Base-by-base conservation (phyloP, 306 rosid species). In the Fagus crenata region DNA sequence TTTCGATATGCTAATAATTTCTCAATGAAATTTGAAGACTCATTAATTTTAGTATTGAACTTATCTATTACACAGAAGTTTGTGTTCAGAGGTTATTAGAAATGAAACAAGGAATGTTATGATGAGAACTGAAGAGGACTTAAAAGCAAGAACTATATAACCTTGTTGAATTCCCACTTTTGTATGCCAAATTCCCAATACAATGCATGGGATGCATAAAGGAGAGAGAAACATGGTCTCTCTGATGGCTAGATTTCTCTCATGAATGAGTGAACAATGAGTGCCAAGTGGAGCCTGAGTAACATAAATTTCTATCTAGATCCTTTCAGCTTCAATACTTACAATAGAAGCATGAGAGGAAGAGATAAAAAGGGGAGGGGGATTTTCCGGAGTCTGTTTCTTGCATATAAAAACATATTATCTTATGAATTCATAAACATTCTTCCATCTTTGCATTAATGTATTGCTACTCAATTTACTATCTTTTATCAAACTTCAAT, bases 211-310 rank as follows among this genome's bases (percentile, higher is more conserved):
- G 59, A 60, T 76, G 67, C 37, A 56, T 46, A 37, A 37, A 51
- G 75, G 65, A 63, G 63, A 59, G 55, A 49, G 0, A 49, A 36
- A 39, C 53, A 37, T 36, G 67, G 65, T 71, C 14, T 78, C 59
- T 75, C 41, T 82, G 54, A 42, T 60, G 54, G 53, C 75, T 71
- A 65, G 64, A 73, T 71, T 71, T 72, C 35, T 75, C 43, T 28
- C 63, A 59, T 76, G 61, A 61, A 22, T 37, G 72, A 55, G 33
- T 40, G 28, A 54, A 37, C 69, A 37, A n/a, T 41, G 65, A 49
- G 37, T 68, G 40, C 49, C 71, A 56, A 32, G 39, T 43, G 28
- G 51, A 35, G 60, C 37, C 67, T 7, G 12, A 37, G 43, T 31
- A 28, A 8, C 15, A 28, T 60, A 60, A 37, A 6, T 81, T 73